Evolutionary conservation across 495 filamentous ascomycete genomes (phyloP).

Genomic region (Stereocaulon alpinum): DNA sequence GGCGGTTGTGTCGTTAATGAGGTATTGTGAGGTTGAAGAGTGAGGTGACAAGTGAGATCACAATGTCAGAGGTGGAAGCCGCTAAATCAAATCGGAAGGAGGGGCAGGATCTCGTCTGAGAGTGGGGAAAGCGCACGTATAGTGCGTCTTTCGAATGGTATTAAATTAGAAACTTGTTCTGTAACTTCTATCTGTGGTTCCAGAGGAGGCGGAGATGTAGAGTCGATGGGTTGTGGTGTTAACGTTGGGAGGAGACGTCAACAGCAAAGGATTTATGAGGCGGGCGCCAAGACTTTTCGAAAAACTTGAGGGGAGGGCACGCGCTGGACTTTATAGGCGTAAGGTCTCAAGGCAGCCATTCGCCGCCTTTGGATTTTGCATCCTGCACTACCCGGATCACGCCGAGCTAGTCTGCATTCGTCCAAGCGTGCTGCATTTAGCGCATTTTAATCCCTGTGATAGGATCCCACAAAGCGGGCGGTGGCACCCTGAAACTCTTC

Average conservation of each 20-base stretch:
- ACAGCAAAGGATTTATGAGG: constrained; percentile 9
- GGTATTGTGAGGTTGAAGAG: neutral
- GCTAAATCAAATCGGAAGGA: constrained; percentile 27
- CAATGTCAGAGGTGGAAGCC: constrained; percentile 15
- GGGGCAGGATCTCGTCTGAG: constrained; percentile 19
- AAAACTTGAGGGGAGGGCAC: constrained; percentile 7
- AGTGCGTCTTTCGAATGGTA: constrained; percentile 20
- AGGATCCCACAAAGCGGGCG: neutral
- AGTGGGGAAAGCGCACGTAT: constrained; percentile 19
- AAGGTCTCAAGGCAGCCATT: constrained; percentile 3
- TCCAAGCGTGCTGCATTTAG: too few species aligned
- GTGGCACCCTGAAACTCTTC: constrained; percentile 2
- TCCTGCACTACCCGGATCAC: too few species aligned
- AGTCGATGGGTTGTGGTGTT: constrained; percentile 7
- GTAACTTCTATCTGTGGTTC: constrained; percentile 19
- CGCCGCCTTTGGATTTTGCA: constrained; percentile 1
- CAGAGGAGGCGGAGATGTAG: neutral
- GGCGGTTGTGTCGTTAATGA: constrained; percentile 6
- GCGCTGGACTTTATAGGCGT: constrained; percentile 4
- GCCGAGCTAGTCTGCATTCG: too few species aligned
- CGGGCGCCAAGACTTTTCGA: constrained; percentile 11
- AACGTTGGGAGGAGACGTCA: constrained; percentile 13
- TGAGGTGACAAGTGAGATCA: constrained; percentile 17
- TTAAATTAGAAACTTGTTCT: constrained; percentile 19
- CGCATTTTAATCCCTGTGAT: neutral